Evolutionary conservation across 1,139 yeast genomes (phyloP), one percentile per base, ranked within the genome.

Genomic region (Taphrina deformans): DNA sequence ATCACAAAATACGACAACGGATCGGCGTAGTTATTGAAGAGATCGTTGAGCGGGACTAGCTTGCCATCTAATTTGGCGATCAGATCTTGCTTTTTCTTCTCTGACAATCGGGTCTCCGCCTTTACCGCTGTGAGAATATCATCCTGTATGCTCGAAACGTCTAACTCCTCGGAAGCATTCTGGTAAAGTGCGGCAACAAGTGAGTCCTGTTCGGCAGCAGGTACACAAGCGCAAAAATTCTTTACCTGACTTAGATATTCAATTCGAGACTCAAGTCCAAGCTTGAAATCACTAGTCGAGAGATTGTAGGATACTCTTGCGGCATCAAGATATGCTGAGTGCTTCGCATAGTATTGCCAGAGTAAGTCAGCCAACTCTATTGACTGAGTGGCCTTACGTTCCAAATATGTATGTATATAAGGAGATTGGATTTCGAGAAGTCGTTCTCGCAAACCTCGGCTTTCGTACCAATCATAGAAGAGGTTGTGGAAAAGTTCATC

Each of bases 191-290:
- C 86, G 35, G 86, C 83, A 83, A 89, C 86, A 14, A 35, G 35
- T 35, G 86, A 83, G 83, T 89, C 86, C 18, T 52, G 56, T n/a
- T 59, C 52, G 18, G n/a, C 18, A 9, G 31, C 46, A 5, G 63
- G 56, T 23, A 59, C 63, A 75, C 96, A 87, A 72, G 89, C 89
- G 74, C 97, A 89, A 78, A 89, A 92, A 1, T 97, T 97, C 74
- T 88, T 88, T 0, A 97, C 98, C 70, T 98, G 83, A 0, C 97
- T 89, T 67, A 93, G 80, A 73, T 84, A 91, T 75, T 92, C 97
- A 59, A 93, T 87, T 74, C 99, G 83, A 71, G 88, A 87, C 46
- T 83, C 81, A 68, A 93, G 80, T 46, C 82, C 78, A 65, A 93
- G 79, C 23, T 56, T 48, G 74, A 91, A 91, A 64, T 86, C 88